These are phyloP conservation scores for Termitomyces sp. DNA, from an alignment of 768 basidiomycete genomes.

Conservation along the genomic window DNA sequence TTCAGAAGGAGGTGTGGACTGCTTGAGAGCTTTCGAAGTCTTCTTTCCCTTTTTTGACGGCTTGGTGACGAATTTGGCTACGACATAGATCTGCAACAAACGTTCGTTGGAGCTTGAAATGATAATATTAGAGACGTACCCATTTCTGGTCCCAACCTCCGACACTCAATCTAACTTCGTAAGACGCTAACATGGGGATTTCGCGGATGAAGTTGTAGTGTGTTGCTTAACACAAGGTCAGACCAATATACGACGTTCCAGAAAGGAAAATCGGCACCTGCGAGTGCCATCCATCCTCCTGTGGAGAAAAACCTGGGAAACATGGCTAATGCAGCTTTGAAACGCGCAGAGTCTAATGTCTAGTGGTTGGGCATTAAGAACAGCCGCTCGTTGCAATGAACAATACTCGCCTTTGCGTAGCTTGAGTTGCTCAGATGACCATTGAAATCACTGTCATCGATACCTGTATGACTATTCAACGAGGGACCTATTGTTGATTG, in stretches of 20 bases:
- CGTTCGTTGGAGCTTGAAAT: background rate
- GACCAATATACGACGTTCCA: slow-evolving; percentile 8
- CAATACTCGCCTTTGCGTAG: slow-evolving; percentile 57
- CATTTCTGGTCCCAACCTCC: slow-evolving; percentile 77
- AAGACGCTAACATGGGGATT: slow-evolving; percentile 56
- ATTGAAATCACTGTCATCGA: slow-evolving; percentile 74
- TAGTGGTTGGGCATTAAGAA: slow-evolving; percentile 7
- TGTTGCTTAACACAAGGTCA: slow-evolving; percentile 36
- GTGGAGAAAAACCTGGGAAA: slow-evolving; percentile 55
- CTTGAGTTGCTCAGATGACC: slow-evolving; percentile 77
- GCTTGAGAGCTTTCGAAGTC: slow-evolving; percentile 10
- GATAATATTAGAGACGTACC: slow-evolving; percentile 25
- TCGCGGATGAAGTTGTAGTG: slow-evolving; percentile 68
- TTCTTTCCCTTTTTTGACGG: slow-evolving; percentile 30
- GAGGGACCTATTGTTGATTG: background rate
- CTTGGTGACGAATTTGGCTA: slow-evolving; percentile 60
- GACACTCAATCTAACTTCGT: slow-evolving; percentile 55
- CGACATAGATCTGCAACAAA: slow-evolving; percentile 47
- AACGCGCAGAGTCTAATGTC: slow-evolving; percentile 44
- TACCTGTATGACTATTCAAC: slow-evolving; percentile 28
- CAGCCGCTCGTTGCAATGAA: background rate
- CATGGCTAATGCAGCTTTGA: slow-evolving; percentile 39
- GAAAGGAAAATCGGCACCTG: slow-evolving; percentile 34
- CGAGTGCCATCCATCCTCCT: slow-evolving; percentile 61
- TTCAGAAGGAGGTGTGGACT: slow-evolving; percentile 4